Evolutionary conservation across 371 early-diverging fungal species (phyloP).

Genomic region (Rhizopus arrhizus): DNA sequence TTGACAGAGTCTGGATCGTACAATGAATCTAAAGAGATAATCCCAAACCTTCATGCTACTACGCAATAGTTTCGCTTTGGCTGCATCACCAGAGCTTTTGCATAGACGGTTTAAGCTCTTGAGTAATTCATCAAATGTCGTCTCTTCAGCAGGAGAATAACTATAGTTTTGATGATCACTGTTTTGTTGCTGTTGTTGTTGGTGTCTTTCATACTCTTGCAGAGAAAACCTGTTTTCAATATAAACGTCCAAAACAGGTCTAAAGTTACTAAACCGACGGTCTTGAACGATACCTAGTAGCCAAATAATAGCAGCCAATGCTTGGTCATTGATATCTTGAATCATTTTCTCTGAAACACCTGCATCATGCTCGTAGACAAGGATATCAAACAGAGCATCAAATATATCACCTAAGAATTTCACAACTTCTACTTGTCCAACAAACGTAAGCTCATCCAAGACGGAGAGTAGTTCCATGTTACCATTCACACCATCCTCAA

Average conservation of each 20-base stretch:
- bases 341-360: background rate
- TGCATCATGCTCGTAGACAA: slow-evolving; percentile 42
- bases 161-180: slow-evolving; percentile 10
- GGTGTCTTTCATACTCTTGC: slow-evolving; percentile 32
- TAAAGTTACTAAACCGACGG: slow-evolving; percentile 66
- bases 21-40: slow-evolving; percentile 64
- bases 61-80: slow-evolving; percentile 57
- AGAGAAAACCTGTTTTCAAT: slow-evolving; percentile 57
- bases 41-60: slow-evolving; percentile 73
- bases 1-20: slow-evolving; percentile 48
- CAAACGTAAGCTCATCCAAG: slow-evolving; percentile 64
- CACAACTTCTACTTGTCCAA: slow-evolving; percentile 72
- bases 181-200: background rate
- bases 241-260: slow-evolving; percentile 64
- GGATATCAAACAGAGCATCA: slow-evolving; percentile 67
- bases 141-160: slow-evolving; percentile 19
- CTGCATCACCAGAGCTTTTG: slow-evolving; percentile 43
- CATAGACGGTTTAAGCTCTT: slow-evolving; percentile 52
- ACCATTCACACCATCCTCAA: slow-evolving; percentile 25
- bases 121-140: slow-evolving; percentile 46
- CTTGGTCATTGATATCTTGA: slow-evolving; percentile 33
- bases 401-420: slow-evolving; percentile 71
- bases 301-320: slow-evolving; percentile 60
- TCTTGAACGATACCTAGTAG: slow-evolving; percentile 66
- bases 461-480: slow-evolving; percentile 48